Conservation (phyloP, 768 basidiomycete genomes). For the Asterophora lycoperdoides region DNA sequence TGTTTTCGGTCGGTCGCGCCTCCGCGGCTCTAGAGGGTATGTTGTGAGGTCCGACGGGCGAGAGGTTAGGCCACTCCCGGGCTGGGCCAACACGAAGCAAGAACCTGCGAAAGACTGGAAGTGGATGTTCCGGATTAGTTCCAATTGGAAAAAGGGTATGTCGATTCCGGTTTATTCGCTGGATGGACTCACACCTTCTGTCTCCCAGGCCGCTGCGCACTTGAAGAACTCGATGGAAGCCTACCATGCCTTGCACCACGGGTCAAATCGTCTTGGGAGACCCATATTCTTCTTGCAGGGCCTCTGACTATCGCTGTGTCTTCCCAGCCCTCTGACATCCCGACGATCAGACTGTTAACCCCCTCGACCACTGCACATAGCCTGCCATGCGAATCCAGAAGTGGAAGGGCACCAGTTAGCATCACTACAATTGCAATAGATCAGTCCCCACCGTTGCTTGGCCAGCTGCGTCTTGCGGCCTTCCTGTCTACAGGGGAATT, state of each 20-base stretch:
- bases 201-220: conserved; percentile 59
- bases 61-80: conserved; percentile 56
- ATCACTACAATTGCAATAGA: conserved; percentile 71
- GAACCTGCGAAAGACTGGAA: conserved; percentile 63
- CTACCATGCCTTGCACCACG: conserved; percentile 4
- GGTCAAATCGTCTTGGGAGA: conserved; percentile 16
- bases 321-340: conserved; percentile 30
- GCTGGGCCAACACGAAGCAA: conserved; percentile 36
- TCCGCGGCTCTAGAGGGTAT: conserved; percentile 66
- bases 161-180: conserved; percentile 3
- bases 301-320: conserved; percentile 56
- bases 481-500: conserved; percentile 74
- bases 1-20: conserved; percentile 61
- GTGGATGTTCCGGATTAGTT: conserved; percentile 82
- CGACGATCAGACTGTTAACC: conserved; percentile 36
- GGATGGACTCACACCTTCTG: conserved; percentile 2
- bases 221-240: conserved; percentile 32
- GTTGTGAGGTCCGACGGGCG: conserved; percentile 51
- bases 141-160: conserved; percentile 77
- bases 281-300: conserved; percentile 57
- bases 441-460: conserved; percentile 56
- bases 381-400: conserved; percentile 40
- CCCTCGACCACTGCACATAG: conserved; percentile 31
- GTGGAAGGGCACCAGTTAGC: conserved; percentile 25
- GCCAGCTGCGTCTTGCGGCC: conserved; percentile 43